These are phyloP conservation scores for Zygosaccharomyces sapae DNA, from an alignment of 1,139 yeast genomes.

Conservation along the genomic window DNA sequence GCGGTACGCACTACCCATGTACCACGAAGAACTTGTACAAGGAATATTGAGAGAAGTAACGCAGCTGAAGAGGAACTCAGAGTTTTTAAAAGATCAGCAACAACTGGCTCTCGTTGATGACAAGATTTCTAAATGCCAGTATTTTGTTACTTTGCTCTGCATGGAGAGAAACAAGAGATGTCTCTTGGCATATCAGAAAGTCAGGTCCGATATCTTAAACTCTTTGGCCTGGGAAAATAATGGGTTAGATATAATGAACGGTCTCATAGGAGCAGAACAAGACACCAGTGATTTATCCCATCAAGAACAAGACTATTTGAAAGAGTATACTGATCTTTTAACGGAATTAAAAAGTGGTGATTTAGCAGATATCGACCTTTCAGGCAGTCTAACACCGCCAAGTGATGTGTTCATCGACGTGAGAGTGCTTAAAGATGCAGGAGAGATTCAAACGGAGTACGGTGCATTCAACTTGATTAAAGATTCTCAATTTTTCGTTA, in stretches of 20 bases:
- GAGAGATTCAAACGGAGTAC: conserved; percentile 95
- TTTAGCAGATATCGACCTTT: conserved; percentile 79
- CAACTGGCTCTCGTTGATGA: conserved; percentile 35
- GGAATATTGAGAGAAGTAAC: conserved; percentile 51
- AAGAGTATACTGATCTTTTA: conserved; percentile 64
- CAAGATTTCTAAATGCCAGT: conserved; percentile 60
- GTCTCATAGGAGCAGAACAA: conserved; percentile 29
- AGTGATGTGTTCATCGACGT: conserved; percentile 89
- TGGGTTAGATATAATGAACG: conserved; percentile 30
- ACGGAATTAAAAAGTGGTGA: conserved; percentile 71
- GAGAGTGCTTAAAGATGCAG: conserved; percentile 88
- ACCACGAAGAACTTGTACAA: conserved; percentile 71
- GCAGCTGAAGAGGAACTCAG: conserved; percentile 49
- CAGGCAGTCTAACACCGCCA: conserved; percentile 88
- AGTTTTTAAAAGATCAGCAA: conserved; percentile 33
- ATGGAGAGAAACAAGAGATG: conserved; percentile 88
- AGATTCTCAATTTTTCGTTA: conserved; percentile 89
- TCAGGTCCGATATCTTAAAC: conserved; percentile 64
- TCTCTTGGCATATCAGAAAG: conserved; percentile 72
- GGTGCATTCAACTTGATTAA: conserved; percentile 94
- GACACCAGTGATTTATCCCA: conserved; percentile 55
- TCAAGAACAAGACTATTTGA: conserved; percentile 74
- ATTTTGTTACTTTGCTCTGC: conserved; percentile 75
- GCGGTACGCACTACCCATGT: conserved; percentile 51
- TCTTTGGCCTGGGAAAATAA: conserved; percentile 63